Evolutionary conservation across 345 rosid genomes (phyloP).

Genomic region (Salix viminalis): DNA sequence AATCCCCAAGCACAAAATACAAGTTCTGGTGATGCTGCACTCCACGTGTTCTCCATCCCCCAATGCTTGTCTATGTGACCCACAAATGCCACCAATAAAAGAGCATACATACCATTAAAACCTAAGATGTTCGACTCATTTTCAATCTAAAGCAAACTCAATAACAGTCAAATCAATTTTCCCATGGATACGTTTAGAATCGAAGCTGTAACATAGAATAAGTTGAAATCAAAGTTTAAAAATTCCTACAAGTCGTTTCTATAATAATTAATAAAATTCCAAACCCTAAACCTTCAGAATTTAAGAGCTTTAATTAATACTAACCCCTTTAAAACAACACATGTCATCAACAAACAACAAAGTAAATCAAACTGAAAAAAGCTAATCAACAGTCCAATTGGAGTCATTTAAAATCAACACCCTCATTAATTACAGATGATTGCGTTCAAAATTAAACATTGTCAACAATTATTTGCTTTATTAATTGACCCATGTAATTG

Average conservation of each 20-base stretch:
- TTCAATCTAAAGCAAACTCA: neutral
- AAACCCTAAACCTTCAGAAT: neutral
- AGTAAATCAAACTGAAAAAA: neutral
- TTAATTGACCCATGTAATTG: neutral
- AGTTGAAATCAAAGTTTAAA: neutral
- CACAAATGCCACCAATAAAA: conserved; percentile 10
- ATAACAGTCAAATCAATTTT: neutral
- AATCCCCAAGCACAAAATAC: conserved; percentile 61
- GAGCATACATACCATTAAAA: neutral
- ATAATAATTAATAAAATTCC: too few relatives aligned
- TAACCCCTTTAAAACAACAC: neutral
- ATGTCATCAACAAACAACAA: neutral
- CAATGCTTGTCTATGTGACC: conserved; percentile 45
- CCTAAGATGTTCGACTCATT: neutral
- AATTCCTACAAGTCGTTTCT: neutral
- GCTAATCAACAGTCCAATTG: neutral
- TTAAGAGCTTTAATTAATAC: neutral
- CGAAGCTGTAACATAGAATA: too few relatives aligned
- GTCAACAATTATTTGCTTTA: neutral
- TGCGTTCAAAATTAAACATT: neutral
- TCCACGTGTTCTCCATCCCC: conserved; percentile 47
- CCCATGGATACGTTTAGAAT: neutral
- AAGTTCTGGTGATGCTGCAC: conserved; percentile 36
- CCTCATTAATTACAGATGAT: neutral
- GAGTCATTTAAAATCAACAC: neutral